phyloP scores from a whole-genome alignment of 345 rosid genomes.

The Corymbia maculata region DNA sequence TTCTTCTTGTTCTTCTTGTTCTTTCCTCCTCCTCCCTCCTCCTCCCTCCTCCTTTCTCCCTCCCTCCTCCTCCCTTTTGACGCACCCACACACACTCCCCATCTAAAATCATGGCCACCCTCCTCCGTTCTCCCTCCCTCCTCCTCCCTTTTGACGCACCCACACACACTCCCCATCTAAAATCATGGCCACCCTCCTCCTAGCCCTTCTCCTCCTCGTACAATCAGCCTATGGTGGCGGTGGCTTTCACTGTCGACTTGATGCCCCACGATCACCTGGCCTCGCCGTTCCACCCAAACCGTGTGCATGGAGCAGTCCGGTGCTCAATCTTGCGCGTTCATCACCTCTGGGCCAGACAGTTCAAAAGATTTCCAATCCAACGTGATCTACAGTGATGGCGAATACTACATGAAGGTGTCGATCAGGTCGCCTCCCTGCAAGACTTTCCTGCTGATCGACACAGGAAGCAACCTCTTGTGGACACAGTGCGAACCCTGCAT shows the following conservation, averaged over 20 bases:
- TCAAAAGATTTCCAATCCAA: not conserved
- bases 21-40: no score
- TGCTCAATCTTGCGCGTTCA: not conserved
- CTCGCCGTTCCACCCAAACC: not conserved
- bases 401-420: not conserved
- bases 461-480: not conserved
- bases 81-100: not conserved
- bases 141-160: not conserved
- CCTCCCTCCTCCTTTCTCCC: no score
- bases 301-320: rapidly evolving
- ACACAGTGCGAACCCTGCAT: not conserved
- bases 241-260: not conserved
- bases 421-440: not conserved
- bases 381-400: not conserved
- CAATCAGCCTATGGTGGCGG: not conserved
- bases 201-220: not conserved
- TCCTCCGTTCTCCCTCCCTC: no score
- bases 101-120: not conserved
- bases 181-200: not conserved
- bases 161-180: not conserved
- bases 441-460: not conserved
- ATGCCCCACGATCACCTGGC: not conserved
- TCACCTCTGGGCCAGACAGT: not conserved
- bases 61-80: not conserved
- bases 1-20: no score